phyloP scores from a whole-genome alignment of 805 yeast species.

The Brettanomyces anomalus region DNA sequence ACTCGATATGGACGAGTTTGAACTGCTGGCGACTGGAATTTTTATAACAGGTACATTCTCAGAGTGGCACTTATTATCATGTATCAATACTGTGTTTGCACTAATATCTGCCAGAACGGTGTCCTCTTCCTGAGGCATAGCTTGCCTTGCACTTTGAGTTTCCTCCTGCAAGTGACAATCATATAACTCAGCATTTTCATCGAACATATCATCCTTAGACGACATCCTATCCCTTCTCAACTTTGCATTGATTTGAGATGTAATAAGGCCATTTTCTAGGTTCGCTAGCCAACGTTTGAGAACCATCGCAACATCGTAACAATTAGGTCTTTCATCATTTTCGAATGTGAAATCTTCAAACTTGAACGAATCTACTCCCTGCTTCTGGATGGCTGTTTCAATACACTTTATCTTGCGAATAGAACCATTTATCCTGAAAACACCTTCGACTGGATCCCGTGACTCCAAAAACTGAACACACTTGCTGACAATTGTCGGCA shows the following conservation, averaged over 20 bases:
- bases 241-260: conserved; percentile 14
- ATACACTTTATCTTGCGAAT: conserved; percentile 24
- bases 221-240: conserved; percentile 13
- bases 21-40: not conserved
- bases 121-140: not conserved
- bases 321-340: conserved; percentile 12
- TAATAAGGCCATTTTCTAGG: conserved; percentile 23
- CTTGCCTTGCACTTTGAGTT: not conserved
- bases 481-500: conserved; percentile 25
- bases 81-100: not conserved
- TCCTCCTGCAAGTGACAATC: not conserved
- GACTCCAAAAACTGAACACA: conserved; percentile 22
- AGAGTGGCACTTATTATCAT: not conserved
- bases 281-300: conserved; percentile 28
- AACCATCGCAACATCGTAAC: conserved; percentile 29
- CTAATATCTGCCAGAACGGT: not conserved
- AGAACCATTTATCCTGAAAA: conserved; percentile 30
- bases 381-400: conserved; percentile 17
- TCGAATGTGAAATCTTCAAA: conserved; percentile 9
- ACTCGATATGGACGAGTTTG: not conserved
- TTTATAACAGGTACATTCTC: no score
- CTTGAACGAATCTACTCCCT: conserved; percentile 14
- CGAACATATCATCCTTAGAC: not conserved
- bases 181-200: not conserved
- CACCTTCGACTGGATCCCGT: conserved; percentile 23